A percentile compares a stretch with the other conserved stretches of the same genome.
Conservation (phyloP, 2,329 filamentous ascomycete species). For the Hysterium pulicare region DNA sequence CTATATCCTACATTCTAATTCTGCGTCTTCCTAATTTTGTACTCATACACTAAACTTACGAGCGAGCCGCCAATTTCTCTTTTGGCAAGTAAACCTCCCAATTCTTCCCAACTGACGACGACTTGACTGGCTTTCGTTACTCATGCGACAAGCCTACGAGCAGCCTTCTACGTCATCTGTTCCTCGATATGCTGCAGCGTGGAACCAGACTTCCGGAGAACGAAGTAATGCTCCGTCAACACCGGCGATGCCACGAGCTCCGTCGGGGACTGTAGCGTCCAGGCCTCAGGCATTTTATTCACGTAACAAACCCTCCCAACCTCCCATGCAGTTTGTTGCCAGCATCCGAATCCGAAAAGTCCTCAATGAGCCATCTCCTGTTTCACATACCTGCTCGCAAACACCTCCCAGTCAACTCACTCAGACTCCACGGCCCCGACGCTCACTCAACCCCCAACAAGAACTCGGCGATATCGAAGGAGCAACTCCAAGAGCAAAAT, state of each 20-base stretch:
- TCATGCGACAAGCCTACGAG: constrained; percentile 22
- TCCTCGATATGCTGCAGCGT: constrained; percentile 9
- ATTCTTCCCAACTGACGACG: too few species aligned
- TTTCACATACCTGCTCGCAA: too few species aligned
- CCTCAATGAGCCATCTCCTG: too few species aligned
- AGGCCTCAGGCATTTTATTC: background rate
- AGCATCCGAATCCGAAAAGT: too few species aligned
- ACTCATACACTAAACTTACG: constrained; percentile 6
- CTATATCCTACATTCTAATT: constrained; percentile 6
- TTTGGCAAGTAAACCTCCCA: constrained; percentile 1
- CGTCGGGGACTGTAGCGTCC: background rate
- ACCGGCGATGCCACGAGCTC: too few species aligned
- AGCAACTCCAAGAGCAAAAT: constrained; percentile 13
- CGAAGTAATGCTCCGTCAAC: background rate
- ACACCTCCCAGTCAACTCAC: constrained; percentile 3
- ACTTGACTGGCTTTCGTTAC: too few species aligned
- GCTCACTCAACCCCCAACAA: constrained; percentile 8
- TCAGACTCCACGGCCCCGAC: background rate
- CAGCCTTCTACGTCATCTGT: constrained; percentile 17
- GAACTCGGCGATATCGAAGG: constrained; percentile 8
- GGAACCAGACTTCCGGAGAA: background rate
- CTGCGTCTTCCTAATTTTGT: constrained; percentile 3
- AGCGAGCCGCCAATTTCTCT: constrained; percentile 9
- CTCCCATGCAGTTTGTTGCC: too few species aligned
- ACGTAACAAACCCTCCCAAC: too few species aligned